Evolutionary conservation across 2,329 filamentous ascomycete species (phyloP).

Genomic region (Ophiocordyceps sinensis): DNA sequence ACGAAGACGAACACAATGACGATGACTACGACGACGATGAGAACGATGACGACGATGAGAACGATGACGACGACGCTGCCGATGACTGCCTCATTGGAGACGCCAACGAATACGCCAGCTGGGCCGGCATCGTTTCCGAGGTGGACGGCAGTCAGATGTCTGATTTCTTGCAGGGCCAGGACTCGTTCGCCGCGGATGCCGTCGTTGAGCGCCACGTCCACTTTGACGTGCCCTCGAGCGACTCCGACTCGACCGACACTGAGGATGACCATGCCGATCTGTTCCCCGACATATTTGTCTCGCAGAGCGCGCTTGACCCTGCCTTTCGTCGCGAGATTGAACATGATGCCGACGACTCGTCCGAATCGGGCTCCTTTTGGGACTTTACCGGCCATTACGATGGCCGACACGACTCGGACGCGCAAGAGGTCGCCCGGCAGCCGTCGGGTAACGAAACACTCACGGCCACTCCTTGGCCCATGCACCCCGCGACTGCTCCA

Average conservation of each 20-base stretch:
- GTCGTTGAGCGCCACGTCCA: constrained; percentile 51
- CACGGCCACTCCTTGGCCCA: constrained; percentile 24
- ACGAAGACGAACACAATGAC: constrained; percentile 24
- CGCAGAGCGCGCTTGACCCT: constrained; percentile 59
- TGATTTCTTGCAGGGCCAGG: constrained; percentile 25
- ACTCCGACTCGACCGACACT: constrained; percentile 50
- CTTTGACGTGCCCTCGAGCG: constrained; percentile 54
- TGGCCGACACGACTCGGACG: constrained; percentile 24
- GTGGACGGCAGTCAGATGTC: constrained; percentile 28
- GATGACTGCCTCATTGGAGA: constrained; percentile 17
- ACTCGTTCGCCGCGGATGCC: constrained; percentile 26
- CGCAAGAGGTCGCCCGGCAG: constrained; percentile 23
- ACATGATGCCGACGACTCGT: constrained; percentile 45
- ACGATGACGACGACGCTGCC: constrained; percentile 24
- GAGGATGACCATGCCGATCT: constrained; percentile 49
- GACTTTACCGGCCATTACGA: constrained; percentile 38
- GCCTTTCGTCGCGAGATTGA: constrained; percentile 62
- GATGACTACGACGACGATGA: constrained; percentile 22
- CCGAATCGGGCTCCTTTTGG: constrained; percentile 47
- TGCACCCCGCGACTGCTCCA: constrained; percentile 11
- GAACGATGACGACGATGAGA: constrained; percentile 22
- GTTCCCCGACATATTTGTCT: constrained; percentile 66
- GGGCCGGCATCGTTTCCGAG: constrained; percentile 40
- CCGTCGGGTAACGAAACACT: constrained; percentile 27
- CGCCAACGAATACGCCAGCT: constrained; percentile 32